phyloP scores from a whole-genome alignment of 2,329 filamentous ascomycete species.

The Pyrenochaeta sp. region DNA sequence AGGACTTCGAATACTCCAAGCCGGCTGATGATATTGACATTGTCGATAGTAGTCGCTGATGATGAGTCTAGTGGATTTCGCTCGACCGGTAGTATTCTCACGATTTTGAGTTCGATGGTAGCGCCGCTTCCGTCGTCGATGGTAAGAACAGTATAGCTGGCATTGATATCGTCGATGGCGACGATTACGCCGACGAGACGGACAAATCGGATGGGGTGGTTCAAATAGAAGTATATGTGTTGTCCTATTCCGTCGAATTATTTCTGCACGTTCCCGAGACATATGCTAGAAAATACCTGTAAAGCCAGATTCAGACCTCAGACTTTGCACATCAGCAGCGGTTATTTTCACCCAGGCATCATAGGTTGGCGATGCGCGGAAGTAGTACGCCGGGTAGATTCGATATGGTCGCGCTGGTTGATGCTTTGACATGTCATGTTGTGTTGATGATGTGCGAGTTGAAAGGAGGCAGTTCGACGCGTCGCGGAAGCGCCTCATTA shows the following conservation, averaged over 20 bases:
- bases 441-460: constrained; percentile 22
- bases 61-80: constrained; percentile 33
- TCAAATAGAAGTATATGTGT: constrained; percentile 63
- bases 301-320: constrained; percentile 58
- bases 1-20: constrained; percentile 52
- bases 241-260: constrained; percentile 52
- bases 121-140: constrained; percentile 69
- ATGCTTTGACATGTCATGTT: constrained; percentile 42
- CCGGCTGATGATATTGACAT: constrained; percentile 47
- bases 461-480: constrained; percentile 22
- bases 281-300: constrained; percentile 51
- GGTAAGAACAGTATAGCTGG: constrained; percentile 57
- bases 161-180: constrained; percentile 51
- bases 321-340: constrained; percentile 61
- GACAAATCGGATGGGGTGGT: constrained; percentile 60
- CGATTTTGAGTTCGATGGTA: constrained; percentile 64
- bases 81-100: constrained; percentile 41
- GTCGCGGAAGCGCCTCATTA: constrained; percentile 16
- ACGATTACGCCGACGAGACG: constrained; percentile 55
- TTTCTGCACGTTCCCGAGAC: not conserved
- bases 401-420: constrained; percentile 30
- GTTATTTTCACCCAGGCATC: constrained; percentile 69
- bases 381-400: constrained; percentile 67
- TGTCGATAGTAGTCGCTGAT: constrained; percentile 47
- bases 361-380: constrained; percentile 66